These are phyloP conservation scores for Lipomyces yamanashiensis DNA, from an alignment of 805 yeast genomes.

Conservation along the genomic window DNA sequence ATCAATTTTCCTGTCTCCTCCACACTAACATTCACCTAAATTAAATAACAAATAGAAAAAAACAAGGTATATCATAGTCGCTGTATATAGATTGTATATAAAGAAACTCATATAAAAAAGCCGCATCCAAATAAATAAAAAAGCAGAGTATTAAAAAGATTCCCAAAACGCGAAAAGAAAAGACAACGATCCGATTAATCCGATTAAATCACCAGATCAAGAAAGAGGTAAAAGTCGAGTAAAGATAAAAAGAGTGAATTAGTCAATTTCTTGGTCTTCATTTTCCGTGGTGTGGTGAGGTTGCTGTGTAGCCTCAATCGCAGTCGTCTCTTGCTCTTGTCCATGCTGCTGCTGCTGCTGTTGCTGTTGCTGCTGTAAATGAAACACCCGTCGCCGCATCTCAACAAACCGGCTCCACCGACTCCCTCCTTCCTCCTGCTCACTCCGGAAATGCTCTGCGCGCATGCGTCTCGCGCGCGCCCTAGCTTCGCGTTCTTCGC, in stretches of 20 bases:
- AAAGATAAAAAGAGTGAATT: no score
- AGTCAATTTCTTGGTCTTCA: no score
- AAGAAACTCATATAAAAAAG: background rate
- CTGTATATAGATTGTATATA: background rate
- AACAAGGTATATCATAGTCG: background rate
- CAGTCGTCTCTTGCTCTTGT: background rate
- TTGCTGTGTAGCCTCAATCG: background rate
- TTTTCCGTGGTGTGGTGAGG: background rate
- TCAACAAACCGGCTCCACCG: conserved; percentile 37
- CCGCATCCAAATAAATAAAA: no score
- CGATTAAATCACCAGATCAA: no score
- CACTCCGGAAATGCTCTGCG: conserved; percentile 28
- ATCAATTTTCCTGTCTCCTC: background rate
- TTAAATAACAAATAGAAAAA: no score
- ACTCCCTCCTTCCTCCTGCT: conserved; percentile 12
- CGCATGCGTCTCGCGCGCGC: conserved; percentile 23
- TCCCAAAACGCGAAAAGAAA: background rate
- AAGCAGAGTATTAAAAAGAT: background rate
- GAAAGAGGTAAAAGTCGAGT: no score
- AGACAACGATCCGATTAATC: background rate
- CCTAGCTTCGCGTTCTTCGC: conserved; percentile 40
- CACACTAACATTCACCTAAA: background rate
- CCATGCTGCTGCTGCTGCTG: conserved; percentile 15
- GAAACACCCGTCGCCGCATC: conserved; percentile 30
- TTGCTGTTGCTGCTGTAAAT: conserved; percentile 28